These are phyloP conservation scores for Trypanosoma vivax DNA, from an alignment of 208 protist species.

Conservation along the genomic window DNA sequence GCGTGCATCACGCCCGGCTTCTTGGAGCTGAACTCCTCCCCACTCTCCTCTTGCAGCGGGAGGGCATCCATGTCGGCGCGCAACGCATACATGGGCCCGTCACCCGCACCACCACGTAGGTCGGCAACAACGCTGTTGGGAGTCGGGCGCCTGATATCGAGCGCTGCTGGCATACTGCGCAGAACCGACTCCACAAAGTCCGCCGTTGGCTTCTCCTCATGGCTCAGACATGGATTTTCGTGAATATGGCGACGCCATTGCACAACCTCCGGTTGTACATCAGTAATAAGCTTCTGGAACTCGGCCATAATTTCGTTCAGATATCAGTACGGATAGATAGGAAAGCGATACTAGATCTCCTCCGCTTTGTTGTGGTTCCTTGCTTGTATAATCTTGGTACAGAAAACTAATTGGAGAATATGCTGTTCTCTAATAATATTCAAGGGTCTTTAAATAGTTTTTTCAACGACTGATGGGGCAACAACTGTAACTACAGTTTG, in stretches of 20 bases:
- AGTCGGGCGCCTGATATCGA: conserved; percentile 33
- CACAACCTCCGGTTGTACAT: conserved; percentile 26
- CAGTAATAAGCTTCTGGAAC: conserved; percentile 3
- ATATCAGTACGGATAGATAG: too few relatives aligned
- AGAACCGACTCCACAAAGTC: conserved; percentile 38
- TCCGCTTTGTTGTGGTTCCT: too few relatives aligned
- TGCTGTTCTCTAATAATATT: too few relatives aligned
- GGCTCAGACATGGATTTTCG: conserved; percentile 40
- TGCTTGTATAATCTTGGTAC: too few relatives aligned
- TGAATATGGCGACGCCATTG: conserved; percentile 62
- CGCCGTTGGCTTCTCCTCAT: conserved; percentile 42
- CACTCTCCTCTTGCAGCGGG: conserved; percentile 54
- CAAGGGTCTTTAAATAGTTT: too few relatives aligned
- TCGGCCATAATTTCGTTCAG: too few relatives aligned
- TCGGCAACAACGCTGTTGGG: conserved; percentile 45
- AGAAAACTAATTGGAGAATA: too few relatives aligned
- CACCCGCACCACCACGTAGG: conserved; percentile 43
- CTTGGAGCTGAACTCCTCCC: conserved; percentile 55
- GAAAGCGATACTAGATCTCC: too few relatives aligned
- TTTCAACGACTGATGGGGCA: too few relatives aligned
- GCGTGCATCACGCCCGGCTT: conserved; percentile 60
- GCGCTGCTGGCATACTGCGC: conserved; percentile 25
- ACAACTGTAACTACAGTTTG: too few relatives aligned
- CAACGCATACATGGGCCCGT: conserved; percentile 44
- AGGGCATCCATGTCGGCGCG: conserved; percentile 69